Evolutionary conservation across 208 protist species (phyloP).

Genomic region (Trypanosoma rangeli): DNA sequence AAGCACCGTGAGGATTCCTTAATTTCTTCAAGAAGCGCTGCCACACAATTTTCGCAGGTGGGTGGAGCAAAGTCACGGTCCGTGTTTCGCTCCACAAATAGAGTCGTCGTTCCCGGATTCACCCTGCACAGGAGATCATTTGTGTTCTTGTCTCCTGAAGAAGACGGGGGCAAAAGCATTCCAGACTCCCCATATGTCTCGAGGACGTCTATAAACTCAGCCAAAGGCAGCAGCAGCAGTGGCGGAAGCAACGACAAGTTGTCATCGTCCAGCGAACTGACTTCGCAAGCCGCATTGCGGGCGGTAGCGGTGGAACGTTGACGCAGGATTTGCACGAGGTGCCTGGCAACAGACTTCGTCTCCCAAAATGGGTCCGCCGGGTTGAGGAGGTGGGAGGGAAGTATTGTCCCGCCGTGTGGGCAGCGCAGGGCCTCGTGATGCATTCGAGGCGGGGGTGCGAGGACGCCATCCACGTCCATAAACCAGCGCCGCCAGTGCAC

Average conservation of each 20-base stretch:
- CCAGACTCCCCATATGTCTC: slow-evolving; percentile 40
- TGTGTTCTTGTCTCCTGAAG: neutral
- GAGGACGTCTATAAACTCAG: slow-evolving; percentile 58
- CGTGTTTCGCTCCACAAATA: slow-evolving; percentile 50
- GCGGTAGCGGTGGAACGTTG: slow-evolving; percentile 4
- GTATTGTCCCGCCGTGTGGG: slow-evolving; percentile 47
- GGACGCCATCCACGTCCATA: slow-evolving; percentile 19
- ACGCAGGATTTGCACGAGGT: slow-evolving; percentile 4
- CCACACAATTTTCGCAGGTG: slow-evolving; percentile 44
- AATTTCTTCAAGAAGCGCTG: slow-evolving; percentile 34
- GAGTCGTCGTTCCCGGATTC: slow-evolving; percentile 21
- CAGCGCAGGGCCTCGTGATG: slow-evolving; percentile 46
- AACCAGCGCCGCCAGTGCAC: slow-evolving; percentile 56
- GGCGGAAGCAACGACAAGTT: slow-evolving; percentile 47
- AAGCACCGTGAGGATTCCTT: slow-evolving; percentile 50
- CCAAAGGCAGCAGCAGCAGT: slow-evolving; percentile 63
- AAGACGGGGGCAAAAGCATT: slow-evolving; percentile 26
- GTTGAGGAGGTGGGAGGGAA: slow-evolving; percentile 66
- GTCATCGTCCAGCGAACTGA: neutral
- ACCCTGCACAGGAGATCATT: slow-evolving; percentile 14
- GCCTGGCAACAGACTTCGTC: neutral
- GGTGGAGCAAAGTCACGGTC: slow-evolving; percentile 41
- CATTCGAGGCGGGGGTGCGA: slow-evolving; percentile 30
- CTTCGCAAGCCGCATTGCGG: neutral
- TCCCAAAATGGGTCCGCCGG: slow-evolving; percentile 75